Conservation (phyloP, 257 asterid species). For the Forsythia suspensa region DNA sequence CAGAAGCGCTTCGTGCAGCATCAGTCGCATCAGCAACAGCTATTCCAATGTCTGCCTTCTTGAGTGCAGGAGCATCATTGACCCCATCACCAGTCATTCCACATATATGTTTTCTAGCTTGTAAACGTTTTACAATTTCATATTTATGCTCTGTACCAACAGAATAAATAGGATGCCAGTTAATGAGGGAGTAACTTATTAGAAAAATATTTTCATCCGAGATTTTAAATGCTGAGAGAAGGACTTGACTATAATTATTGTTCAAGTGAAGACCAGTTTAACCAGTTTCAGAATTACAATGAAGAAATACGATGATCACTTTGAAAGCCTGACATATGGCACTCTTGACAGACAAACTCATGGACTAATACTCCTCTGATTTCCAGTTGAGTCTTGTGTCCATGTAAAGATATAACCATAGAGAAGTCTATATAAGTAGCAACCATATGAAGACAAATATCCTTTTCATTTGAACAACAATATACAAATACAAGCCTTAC, state of each 20-base stretch:
- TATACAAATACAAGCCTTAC: constrained; percentile 11
- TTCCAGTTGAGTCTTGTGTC: neutral
- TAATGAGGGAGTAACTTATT: neutral
- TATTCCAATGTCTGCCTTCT: constrained; percentile 45
- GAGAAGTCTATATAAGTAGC: neutral
- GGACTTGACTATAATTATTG: neutral
- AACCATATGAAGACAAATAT: neutral
- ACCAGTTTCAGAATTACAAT: neutral
- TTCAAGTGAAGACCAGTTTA: neutral
- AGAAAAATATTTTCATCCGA: neutral
- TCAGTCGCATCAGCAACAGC: constrained; percentile 46
- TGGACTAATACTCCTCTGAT: neutral
- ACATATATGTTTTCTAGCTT: constrained; percentile 37
- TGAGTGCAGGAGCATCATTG: constrained; percentile 47
- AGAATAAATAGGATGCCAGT: neutral
- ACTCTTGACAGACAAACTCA: neutral
- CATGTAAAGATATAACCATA: neutral
- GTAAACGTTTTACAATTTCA: constrained; percentile 39
- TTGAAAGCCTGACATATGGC: neutral
- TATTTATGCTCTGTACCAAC: constrained; percentile 35
- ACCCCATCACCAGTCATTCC: constrained; percentile 55
- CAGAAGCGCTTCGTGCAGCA: constrained; percentile 50
- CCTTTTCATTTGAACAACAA: neutral
- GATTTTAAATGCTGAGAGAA: neutral
- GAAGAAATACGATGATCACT: neutral